These are phyloP conservation scores for Aspergillus viridinutans DNA, from an alignment of 2,329 filamentous ascomycete species.

Conservation along the genomic window DNA sequence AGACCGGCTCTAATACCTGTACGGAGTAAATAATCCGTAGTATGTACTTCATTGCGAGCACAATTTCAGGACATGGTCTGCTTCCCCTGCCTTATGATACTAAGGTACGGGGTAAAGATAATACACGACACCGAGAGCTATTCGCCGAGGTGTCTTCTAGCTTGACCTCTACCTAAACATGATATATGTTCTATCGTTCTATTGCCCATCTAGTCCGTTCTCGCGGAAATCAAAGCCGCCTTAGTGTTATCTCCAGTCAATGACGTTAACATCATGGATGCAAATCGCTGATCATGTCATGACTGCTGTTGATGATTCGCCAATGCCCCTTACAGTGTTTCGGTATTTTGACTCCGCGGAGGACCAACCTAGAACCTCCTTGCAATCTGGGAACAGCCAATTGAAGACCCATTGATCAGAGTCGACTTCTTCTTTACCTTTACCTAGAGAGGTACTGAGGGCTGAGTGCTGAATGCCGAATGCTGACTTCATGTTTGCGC, in stretches of 20 bases:
- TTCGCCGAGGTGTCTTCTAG: neutral
- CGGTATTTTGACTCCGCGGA: neutral
- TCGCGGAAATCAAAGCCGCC: neutral
- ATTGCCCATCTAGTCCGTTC: neutral
- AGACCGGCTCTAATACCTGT: neutral
- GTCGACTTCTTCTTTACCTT: neutral
- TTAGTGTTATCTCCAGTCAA: neutral
- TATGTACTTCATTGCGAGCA: neutral
- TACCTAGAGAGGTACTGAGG: no score
- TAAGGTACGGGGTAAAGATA: no score
- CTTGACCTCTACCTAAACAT: neutral
- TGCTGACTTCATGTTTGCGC: slow-evolving; percentile 13
- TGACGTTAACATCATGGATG: neutral
- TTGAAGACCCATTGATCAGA: neutral
- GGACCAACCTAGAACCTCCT: neutral
- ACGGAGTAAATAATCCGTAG: neutral
- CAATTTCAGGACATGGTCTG: neutral
- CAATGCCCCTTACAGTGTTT: neutral
- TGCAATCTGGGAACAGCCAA: neutral
- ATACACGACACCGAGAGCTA: no score
- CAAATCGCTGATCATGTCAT: neutral
- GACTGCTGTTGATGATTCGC: neutral
- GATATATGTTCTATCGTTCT: neutral
- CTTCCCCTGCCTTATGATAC: no score
- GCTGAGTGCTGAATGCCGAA: neutral